Percentiles rank a stretch among this genome's conserved stretches.
These are phyloP conservation scores for Candida pseudoglaebosa DNA, from an alignment of 805 yeast genomes.

Conservation along the genomic window DNA sequence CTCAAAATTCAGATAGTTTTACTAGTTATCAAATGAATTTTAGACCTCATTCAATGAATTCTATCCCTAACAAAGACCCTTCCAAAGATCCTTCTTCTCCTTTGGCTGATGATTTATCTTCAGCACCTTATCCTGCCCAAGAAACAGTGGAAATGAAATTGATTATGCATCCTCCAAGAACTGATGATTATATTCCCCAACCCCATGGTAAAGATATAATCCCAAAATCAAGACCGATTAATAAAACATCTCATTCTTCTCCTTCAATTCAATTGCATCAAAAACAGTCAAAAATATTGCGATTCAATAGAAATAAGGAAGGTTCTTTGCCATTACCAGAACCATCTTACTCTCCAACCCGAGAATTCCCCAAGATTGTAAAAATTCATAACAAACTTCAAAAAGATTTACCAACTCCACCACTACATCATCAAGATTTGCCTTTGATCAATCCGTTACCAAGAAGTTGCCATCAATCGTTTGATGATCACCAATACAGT, in stretches of 20 bases:
- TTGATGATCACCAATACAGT: not conserved
- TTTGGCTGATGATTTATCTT: no score
- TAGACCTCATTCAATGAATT: no score
- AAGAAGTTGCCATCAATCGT: conserved; percentile 4
- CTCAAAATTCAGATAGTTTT: not conserved
- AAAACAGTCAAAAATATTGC: not conserved
- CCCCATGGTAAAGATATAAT: conserved; percentile 2
- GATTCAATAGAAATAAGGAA: not conserved
- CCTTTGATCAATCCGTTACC: conserved; percentile 26
- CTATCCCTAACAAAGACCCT: no score
- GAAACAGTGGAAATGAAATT: not conserved
- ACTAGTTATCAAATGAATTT: not conserved
- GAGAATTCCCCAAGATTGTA: conserved; percentile 1
- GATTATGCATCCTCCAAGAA: not conserved
- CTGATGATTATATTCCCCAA: not conserved
- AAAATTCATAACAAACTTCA: conserved; percentile 1
- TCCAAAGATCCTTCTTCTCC: no score
- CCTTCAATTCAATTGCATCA: not conserved
- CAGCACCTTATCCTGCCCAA: not conserved
- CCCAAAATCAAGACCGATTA: not conserved
- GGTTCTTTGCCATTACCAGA: conserved; percentile 4
- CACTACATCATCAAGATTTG: conserved; percentile 24
- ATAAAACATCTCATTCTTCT: not conserved
- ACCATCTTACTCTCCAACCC: not conserved
- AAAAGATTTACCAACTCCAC: conserved; percentile 18